Base-by-base conservation (phyloP, 164 flowering plant species). In the Taxillus chinensis region DNA sequence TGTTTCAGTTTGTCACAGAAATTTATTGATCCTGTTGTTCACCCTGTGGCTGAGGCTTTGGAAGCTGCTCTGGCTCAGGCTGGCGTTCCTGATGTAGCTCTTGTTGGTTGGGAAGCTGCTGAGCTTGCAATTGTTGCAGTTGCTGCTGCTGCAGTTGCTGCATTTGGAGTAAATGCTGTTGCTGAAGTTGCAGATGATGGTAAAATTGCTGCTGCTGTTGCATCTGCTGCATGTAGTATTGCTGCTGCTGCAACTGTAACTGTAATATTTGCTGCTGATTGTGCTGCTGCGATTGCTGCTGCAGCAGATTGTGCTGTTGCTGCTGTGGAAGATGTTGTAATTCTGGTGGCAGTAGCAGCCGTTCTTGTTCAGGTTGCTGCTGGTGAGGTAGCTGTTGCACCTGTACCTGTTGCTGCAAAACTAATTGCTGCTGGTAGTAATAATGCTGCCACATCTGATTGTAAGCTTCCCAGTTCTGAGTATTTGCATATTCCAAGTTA, bases 361-460 rank as follows among this genome's bases (percentile, higher is more conserved):
- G 59, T 53, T 53, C 17, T 14, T 53, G 56, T 53, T 53, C 17
- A 7, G 8, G 56, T 57, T 57, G 59, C 4, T 57, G 59, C 43
- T 57, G 59, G n/a, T 57, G 59, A 10, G 4, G 40, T 38, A 3
- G 59, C 43, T 37, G 59, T 40, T 37, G 59, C 39, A 37, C 41
- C 11, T 57, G 59, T 57, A 37, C 41, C 59, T 57, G 59, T 57
- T 57, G 43, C 59, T 37, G 59, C 43, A 40, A 7, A 14, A 40
- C 38, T 11, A 40, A 42, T 54, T 73, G 84, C 62, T 86, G 87
- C 62, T 81, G 83, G 62, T 80, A 75, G 70, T 80, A 82, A 63
- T 86, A 82, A 67, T 86, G 78, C 50, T 87, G 85, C 86, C 85
- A 82, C 80, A 86, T 79, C 50, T 86, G 87, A 67, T 75, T 66